Conservation (phyloP, 352 stramenopile species). For the Globisporangium iwayamae region DNA sequence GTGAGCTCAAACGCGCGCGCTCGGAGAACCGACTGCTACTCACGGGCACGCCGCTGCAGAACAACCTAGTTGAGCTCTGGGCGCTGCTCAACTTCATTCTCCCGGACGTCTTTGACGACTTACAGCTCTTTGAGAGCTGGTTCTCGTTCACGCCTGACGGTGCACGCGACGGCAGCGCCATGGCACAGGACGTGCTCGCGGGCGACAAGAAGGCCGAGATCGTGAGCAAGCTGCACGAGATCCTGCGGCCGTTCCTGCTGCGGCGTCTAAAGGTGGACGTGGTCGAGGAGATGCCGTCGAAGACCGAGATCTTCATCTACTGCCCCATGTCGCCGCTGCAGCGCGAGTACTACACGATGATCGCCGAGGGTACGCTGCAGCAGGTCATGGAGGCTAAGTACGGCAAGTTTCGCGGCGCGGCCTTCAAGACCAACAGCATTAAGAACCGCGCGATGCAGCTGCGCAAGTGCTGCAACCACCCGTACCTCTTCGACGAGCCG, state of each 20-base stretch:
- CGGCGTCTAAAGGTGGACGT: constrained; percentile 96
- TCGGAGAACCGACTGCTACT: constrained; percentile 94
- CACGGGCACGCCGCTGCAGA: constrained; percentile 96
- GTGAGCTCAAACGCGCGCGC: constrained; percentile 91
- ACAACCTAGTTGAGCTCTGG: constrained; percentile 98
- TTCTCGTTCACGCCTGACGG: constrained; percentile 96
- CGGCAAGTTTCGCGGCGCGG: constrained; percentile 46
- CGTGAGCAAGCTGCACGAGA: constrained; percentile 96
- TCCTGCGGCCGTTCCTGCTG: constrained; percentile 95
- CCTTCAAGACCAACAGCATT: constrained; percentile 54
- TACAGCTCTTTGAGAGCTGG: constrained; percentile 98
- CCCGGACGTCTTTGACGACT: constrained; percentile 96
- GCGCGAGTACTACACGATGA: constrained; percentile 93
- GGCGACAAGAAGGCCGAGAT: constrained; percentile 92
- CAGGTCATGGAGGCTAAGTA: constrained; percentile 85
- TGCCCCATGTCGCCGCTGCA: constrained; percentile 93
- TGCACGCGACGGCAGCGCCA: constrained; percentile 57
- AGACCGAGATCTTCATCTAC: constrained; percentile 98
- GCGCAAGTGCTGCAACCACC: constrained; percentile 87
- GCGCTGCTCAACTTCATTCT: constrained; percentile 98
- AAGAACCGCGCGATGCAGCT: constrained; percentile 78
- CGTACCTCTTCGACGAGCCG: constrained; percentile 87
- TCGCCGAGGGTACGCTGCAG: constrained; percentile 86
- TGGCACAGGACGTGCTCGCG: constrained; percentile 84
- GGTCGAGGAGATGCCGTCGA: constrained; percentile 91